These are phyloP conservation scores for Cordyceps cateniannulata DNA, from an alignment of 2,329 filamentous ascomycete species.

Conservation along the genomic window DNA sequence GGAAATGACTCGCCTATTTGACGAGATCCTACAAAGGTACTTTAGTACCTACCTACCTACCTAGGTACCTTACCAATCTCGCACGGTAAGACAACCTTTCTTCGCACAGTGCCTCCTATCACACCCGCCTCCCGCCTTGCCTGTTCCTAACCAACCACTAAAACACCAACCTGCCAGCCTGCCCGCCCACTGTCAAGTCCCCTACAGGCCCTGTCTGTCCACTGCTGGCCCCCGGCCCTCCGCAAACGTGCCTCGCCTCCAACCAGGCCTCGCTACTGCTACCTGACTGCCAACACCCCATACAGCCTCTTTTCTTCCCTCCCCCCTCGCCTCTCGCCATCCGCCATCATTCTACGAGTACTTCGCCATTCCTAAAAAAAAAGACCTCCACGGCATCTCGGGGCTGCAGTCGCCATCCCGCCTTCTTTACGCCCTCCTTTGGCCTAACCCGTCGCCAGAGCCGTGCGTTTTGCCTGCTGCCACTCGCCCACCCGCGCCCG, in stretches of 20 bases:
- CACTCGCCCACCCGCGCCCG: not conserved
- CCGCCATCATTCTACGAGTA: not conserved
- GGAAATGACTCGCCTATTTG: not conserved
- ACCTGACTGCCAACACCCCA: not conserved
- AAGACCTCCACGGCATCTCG: not conserved
- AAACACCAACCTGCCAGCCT: not conserved
- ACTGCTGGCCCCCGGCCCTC: too few species aligned
- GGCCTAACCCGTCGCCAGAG: not conserved
- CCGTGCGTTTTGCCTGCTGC: not conserved
- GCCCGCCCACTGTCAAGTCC: not conserved
- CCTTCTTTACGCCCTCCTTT: not conserved
- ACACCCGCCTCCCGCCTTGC: not conserved
- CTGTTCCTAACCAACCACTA: not conserved
- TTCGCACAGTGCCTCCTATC: not conserved
- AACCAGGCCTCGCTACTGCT: conserved; percentile 1
- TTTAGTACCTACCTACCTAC: not conserved
- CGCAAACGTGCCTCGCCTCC: not conserved
- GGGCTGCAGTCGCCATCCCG: not conserved
- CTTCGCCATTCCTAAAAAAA: not conserved
- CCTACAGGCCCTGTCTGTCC: not conserved
- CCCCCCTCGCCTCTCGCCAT: not conserved
- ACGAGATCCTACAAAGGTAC: not conserved
- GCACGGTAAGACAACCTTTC: not conserved
- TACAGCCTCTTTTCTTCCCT: not conserved
- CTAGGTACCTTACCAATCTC: not conserved